phyloP scores from a whole-genome alignment of 177 flowering plant genomes.

The Tripterygium wilfordii region DNA sequence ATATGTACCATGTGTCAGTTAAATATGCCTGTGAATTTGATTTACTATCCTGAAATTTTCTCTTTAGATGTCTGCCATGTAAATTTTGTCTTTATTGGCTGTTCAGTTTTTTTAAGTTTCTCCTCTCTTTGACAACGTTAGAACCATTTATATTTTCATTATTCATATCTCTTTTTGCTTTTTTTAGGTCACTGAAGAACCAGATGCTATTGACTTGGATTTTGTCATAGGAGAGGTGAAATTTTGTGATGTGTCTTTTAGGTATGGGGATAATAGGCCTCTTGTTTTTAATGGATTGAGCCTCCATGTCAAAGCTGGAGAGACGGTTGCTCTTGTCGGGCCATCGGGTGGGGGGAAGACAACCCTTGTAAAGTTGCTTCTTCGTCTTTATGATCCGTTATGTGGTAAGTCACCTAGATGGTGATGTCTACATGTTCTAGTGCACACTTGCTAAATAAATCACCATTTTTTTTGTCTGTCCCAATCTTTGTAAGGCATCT shows the following conservation, averaged over 20 bases:
- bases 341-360: constrained; percentile 99
- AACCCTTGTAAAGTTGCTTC: constrained; percentile 79
- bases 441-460: too few species aligned
- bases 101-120: too few species aligned
- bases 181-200: constrained; percentile 58
- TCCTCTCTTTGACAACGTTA: too few species aligned
- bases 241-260: constrained; percentile 60
- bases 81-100: too few species aligned
- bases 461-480: too few species aligned
- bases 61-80: too few species aligned
- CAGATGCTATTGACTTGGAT: constrained; percentile 59
- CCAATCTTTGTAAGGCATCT: not conserved
- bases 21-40: too few species aligned
- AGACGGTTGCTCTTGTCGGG: constrained; percentile 86
- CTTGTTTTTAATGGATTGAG: constrained; percentile 60
- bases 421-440: too few species aligned
- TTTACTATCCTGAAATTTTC: too few species aligned
- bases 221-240: constrained; percentile 66
- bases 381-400: constrained; percentile 88
- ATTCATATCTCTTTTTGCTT: too few species aligned
- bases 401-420: constrained; percentile 41
- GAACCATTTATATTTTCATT: too few species aligned
- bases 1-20: too few species aligned
- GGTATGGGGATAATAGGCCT: constrained; percentile 57
- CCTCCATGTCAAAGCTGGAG: constrained; percentile 87